Base-by-base conservation (phyloP, 495 filamentous ascomycete genomes). In the Tuber melanosporum region DNA sequence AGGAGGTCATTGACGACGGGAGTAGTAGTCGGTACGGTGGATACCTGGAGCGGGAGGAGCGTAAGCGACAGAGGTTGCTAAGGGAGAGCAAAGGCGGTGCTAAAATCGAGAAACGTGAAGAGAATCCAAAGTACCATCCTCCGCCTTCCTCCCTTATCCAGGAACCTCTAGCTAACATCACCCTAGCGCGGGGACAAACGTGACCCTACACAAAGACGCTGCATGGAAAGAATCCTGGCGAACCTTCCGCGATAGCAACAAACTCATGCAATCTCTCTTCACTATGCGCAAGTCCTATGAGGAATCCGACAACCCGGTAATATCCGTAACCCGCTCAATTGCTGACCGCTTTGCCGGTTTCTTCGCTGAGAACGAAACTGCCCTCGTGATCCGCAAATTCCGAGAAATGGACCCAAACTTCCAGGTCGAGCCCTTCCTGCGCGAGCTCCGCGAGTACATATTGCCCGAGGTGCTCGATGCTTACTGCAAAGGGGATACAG, bases 361-460 rank as follows among this genome's bases (percentile, higher is more conserved):
- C 85, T 99, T 99, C 79, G 95, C 95, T 49, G 95, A 98, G 84
- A 99, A 97, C 84, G 95, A 99, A 85, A 97, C 95, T 17, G 95
- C 95, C 22, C 90, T 88, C 87, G 95, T 99, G 4, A 95, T 99
- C 87, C 97, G 96, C 86, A 97, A 94, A 84, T 95, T 99, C 86
- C 90, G 94, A n/a, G 90, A 93, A 77, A 96, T 98, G 89, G 96
- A 99, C 81, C 96, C 95, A 19, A 90, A 87, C 75, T 99, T 99
- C 88, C 93, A 97, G 84, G 88, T 97, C 83, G 95, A 99, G 84
- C 90, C 92, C 0, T 99, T 98, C 87, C 86, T 98, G 49, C 90
- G 91, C 73, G 95, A 99, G 76, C 92, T 99, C 85, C 91, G 95
- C 81, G 96, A 98, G 86, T 99, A 98, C 85, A 98, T 98, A 77